These are phyloP conservation scores for Guadua angustifolia DNA, from an alignment of 176 grass and related monocot species.

Conservation along the genomic window DNA sequence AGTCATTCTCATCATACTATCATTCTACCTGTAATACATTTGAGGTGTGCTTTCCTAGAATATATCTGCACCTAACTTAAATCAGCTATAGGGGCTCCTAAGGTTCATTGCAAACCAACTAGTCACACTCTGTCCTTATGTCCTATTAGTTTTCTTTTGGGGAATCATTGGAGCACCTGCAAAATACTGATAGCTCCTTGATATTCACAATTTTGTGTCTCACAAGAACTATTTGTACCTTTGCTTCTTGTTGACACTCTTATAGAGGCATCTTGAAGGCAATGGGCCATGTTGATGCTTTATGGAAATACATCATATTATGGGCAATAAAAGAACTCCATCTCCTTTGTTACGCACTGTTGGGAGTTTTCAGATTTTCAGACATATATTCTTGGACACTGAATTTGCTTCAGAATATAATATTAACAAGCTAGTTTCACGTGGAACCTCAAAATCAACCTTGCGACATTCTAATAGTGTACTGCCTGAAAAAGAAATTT, in stretches of 20 bases:
- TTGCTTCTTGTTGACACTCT: background rate
- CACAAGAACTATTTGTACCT: background rate
- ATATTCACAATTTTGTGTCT: background rate
- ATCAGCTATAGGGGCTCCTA: constrained; percentile 12
- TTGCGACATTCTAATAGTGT: constrained; percentile 4
- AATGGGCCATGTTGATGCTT: background rate
- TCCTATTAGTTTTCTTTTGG: background rate
- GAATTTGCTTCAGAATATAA: constrained; percentile 16
- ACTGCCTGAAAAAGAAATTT: background rate
- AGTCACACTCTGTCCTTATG: background rate
- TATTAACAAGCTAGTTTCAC: constrained; percentile 16
- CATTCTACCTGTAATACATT: constrained; percentile 17
- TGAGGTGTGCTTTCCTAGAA: background rate
- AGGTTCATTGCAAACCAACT: constrained; percentile 1
- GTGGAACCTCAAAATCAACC: background rate
- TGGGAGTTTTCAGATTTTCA: background rate
- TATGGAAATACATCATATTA: background rate
- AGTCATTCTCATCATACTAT: constrained; percentile 14
- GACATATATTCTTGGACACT: background rate
- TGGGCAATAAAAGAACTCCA: background rate
- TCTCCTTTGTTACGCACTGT: background rate
- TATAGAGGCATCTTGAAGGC: background rate
- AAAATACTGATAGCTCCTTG: background rate
- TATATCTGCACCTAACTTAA: background rate
- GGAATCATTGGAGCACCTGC: background rate